phyloP scores from a whole-genome alignment of 345 rosid species.

The Populus pruinosa region DNA sequence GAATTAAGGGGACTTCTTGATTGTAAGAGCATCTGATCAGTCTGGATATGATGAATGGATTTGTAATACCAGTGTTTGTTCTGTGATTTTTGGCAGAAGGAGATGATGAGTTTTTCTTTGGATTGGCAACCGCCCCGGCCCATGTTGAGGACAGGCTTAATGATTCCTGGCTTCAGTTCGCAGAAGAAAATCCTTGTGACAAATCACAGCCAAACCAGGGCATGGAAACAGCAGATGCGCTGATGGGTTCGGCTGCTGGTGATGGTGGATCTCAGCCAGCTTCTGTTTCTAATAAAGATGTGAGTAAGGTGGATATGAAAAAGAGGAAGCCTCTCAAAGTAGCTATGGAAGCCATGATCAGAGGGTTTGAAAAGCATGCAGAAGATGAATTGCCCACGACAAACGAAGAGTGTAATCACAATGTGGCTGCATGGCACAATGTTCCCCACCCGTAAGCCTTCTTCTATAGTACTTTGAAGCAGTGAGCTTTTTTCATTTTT shows the following conservation, averaged over 20 bases:
- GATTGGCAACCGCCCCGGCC: conserved; percentile 96
- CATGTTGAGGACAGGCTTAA: conserved; percentile 84
- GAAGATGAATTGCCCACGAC: conserved; percentile 33
- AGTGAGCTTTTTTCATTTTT: conserved; percentile 12
- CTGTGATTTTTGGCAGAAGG: conserved; percentile 28
- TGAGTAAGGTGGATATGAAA: conserved; percentile 20
- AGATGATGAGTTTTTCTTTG: conserved; percentile 73
- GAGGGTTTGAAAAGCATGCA: conserved; percentile 57
- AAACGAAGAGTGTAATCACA: conserved; percentile 50
- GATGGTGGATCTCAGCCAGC: conserved; percentile 54
- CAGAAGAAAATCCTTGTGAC: conserved; percentile 52
- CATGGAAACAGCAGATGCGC: conserved; percentile 40
- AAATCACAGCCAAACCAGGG: conserved; percentile 33
- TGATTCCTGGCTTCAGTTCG: conserved; percentile 95
- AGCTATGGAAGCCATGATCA: conserved; percentile 86
- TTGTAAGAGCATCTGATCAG: not conserved
- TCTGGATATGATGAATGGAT: not conserved
- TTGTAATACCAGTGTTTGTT: not conserved
- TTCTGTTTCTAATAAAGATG: conserved; percentile 17
- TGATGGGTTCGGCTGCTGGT: conserved; percentile 45
- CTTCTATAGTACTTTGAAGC: conserved; percentile 1
- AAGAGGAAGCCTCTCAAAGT: conserved; percentile 53
- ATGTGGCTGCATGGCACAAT: conserved; percentile 95
- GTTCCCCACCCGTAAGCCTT: conserved; percentile 77
- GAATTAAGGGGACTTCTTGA: not conserved